Base-by-base conservation (phyloP, 257 asterid genomes). In the Fraxinus pennsylvanica region DNA sequence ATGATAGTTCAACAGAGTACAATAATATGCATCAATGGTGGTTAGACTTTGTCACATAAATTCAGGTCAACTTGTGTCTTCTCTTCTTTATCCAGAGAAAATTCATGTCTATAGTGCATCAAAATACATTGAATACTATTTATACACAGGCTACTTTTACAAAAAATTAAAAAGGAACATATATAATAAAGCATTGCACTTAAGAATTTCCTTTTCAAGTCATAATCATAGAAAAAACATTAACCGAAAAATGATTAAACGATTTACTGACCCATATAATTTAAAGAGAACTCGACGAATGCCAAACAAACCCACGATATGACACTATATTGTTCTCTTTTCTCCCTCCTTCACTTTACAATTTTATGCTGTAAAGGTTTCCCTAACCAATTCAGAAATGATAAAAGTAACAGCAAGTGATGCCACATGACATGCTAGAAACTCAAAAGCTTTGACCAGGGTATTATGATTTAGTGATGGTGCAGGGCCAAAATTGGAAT, bases 281-380 rank as follows among this genome's bases (percentile, higher is more conserved):
- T 6, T 17, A 43, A 22, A 13, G 25, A 54, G 25, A n/a, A 54
- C 25, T 7, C 7, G 27, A 54, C 6, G 65, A 54, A 19, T 54
- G 27, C 10, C 65, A 54, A 19, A 54, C 12, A 4, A 54, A 54
- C 9, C 9, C 12, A 19, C 7, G 3, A 54, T 15, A 54, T 54
- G 65, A n/a, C 35, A 17, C 10, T 5, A 54, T 54, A 30, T 9
- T 7, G 10, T 1, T 47, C 25, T 4, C 33, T 33, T 66, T 21
- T 33, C 32, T n/a, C 29, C 54, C 35, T 19, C n/a, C 54, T 73
- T 52, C 78, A 74, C 22, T 45, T 74, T 54, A 54, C n/a, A 50
- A 35, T 59, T 33, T 68, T 36, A 47, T 68, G 71, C 2, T n/a
- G 39, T 68, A 50, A 33, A 45, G 65, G 29, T 30, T 41, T 61